Conservation (phyloP, 1,284 basidiomycete species). For the Fistulinella staudtii region DNA sequence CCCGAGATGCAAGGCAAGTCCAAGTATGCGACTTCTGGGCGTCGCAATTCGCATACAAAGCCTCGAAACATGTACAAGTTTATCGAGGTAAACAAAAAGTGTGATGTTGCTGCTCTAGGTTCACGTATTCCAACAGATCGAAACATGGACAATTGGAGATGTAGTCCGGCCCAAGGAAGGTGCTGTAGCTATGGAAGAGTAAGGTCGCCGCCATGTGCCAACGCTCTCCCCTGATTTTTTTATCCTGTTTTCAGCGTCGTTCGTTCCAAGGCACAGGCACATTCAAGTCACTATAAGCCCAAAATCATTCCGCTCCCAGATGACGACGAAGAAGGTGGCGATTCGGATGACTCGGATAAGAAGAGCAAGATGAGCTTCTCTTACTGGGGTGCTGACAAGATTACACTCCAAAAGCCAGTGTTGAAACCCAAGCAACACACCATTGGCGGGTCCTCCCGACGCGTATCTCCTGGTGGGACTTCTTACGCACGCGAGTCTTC, state of each 20-base stretch:
- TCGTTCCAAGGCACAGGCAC: conserved; percentile 59
- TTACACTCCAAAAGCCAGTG: conserved; percentile 75
- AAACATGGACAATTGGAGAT: conserved; percentile 84
- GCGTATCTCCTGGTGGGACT: conserved; percentile 43
- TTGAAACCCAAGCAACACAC: conserved; percentile 46
- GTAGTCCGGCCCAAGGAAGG: conserved; percentile 68
- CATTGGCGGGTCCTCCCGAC: conserved; percentile 39
- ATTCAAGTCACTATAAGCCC: conserved; percentile 54
- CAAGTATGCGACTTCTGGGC: conserved; percentile 76
- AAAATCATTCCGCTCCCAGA: conserved; percentile 66
- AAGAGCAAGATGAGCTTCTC: conserved; percentile 91
- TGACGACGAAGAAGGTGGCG: conserved; percentile 58
- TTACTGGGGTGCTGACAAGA: conserved; percentile 85
- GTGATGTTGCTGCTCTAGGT: conserved; percentile 3
- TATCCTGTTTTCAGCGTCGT: conserved; percentile 59
- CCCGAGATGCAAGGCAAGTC: conserved; percentile 76
- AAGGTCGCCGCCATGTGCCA: conserved; percentile 35
- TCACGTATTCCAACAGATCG: conserved; percentile 52
- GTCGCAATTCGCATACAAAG: conserved; percentile 67
- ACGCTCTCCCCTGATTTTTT: conserved; percentile 10
- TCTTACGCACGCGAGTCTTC: conserved; percentile 74
- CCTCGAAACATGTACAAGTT: conserved; percentile 91
- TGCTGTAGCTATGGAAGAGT: conserved; percentile 84
- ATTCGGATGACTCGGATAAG: conserved; percentile 79
- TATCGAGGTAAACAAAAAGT: conserved; percentile 56